Percentiles rank a stretch among this genome's conserved stretches.
phyloP scores from a whole-genome alignment of 177 flowering plant species.

The Tripterygium wilfordii region DNA sequence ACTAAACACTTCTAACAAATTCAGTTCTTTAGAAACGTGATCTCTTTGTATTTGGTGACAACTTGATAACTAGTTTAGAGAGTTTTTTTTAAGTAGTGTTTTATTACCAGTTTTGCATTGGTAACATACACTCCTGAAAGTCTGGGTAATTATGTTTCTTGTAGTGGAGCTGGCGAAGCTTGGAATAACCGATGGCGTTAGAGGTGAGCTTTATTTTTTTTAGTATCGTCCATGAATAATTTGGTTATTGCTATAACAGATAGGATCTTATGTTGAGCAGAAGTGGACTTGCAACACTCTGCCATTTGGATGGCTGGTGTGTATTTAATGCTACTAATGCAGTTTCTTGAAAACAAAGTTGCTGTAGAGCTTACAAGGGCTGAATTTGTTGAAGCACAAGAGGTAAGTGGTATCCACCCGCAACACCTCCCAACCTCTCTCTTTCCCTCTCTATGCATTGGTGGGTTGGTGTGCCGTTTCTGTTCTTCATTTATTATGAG shows the following conservation, averaged over 20 bases:
- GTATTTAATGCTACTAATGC: slow-evolving; percentile 90
- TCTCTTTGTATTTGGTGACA: too few species aligned
- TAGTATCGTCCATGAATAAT: too few species aligned
- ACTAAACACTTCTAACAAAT: too few species aligned
- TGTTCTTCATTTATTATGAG: too few species aligned
- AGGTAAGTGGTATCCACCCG: slow-evolving; percentile 39
- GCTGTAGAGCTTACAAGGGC: slow-evolving; percentile 84
- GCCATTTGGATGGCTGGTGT: slow-evolving; percentile 91
- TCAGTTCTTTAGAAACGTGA: too few species aligned
- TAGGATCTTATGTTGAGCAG: slow-evolving; percentile 37
- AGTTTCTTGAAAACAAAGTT: slow-evolving; percentile 90
- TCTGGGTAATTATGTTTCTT: slow-evolving; percentile 6
- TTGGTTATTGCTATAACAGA: too few species aligned
- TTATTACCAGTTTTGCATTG: too few species aligned
- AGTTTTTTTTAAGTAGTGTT: too few species aligned
- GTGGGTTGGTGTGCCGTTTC: too few species aligned
- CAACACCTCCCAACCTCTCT: too few species aligned
- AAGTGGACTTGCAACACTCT: slow-evolving; percentile 78
- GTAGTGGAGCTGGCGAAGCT: slow-evolving; percentile 77
- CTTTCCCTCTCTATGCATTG: too few species aligned
- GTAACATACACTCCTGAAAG: neutral
- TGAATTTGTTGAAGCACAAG: slow-evolving; percentile 89
- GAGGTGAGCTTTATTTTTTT: slow-evolving; percentile 40
- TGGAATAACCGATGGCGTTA: slow-evolving; percentile 65
- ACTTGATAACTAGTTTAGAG: too few species aligned